Conservation (phyloP, 768 basidiomycete genomes). For the Asterophora lycoperdoides region DNA sequence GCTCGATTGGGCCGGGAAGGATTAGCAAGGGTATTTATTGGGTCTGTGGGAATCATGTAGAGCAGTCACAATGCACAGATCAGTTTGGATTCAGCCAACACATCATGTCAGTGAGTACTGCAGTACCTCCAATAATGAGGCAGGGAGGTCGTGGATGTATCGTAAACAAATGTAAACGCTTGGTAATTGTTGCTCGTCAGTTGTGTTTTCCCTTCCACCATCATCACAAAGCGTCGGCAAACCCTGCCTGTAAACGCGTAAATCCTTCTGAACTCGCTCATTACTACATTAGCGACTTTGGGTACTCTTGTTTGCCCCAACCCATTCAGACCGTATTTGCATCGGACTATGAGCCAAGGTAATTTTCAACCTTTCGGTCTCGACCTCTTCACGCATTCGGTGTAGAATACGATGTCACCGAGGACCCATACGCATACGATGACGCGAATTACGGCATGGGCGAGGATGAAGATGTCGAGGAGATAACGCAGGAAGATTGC, state of each 20-base stretch:
- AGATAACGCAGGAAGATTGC: constrained; percentile 90
- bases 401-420: constrained; percentile 44
- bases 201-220: background rate
- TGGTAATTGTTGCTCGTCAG: constrained; percentile 20
- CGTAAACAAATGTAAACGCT: constrained; percentile 25
- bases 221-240: background rate
- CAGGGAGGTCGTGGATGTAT: too few species aligned
- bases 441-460: constrained; percentile 53
- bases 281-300: background rate
- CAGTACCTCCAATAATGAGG: too few species aligned
- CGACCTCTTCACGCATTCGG: constrained; percentile 29
- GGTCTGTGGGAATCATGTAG: background rate
- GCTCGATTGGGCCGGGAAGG: constrained; percentile 12
- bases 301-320: background rate
- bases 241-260: background rate
- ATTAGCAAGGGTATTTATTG: background rate
- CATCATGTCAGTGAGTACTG: too few species aligned
- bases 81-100: too few species aligned
- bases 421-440: constrained; percentile 57
- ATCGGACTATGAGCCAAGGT: constrained; percentile 48
- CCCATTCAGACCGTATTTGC: background rate
- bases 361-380: constrained; percentile 24
- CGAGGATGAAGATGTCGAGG: constrained; percentile 55
- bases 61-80: background rate
- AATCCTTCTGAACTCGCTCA: background rate